Percentiles rank a stretch among this genome's conserved stretches.
Conservation (phyloP, 1,284 basidiomycete species). For the Wolfiporia cocos region DNA sequence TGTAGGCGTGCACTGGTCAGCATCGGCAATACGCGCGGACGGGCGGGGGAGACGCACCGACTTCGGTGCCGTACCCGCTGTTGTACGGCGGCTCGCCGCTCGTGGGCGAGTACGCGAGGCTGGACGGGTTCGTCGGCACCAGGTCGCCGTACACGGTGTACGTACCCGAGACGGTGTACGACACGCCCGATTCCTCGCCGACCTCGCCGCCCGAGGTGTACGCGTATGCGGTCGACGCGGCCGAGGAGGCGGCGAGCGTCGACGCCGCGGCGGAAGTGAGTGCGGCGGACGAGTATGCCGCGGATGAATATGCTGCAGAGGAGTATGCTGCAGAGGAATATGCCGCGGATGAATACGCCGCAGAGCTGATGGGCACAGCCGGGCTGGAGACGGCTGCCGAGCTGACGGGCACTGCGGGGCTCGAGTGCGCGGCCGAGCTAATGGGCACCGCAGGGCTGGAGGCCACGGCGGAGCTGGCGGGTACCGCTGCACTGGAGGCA, state of each 20-base stretch:
- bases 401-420: constrained; percentile 2
- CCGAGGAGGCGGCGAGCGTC: background rate
- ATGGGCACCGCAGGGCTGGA: background rate
- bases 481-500: background rate
- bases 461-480: background rate
- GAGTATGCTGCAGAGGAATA: constrained; percentile 3
- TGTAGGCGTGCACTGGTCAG: no score
- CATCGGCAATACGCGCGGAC: no score
- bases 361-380: background rate
- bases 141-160: constrained; percentile 6
- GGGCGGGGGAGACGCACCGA: constrained; percentile 12
- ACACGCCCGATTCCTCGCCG: constrained; percentile 6
- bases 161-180: constrained; percentile 5
- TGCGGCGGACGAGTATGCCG: background rate
- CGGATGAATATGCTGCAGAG: background rate
- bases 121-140: constrained; percentile 5
- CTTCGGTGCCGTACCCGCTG: constrained; percentile 18
- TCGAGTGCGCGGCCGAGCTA: background rate
- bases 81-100: constrained; percentile 14
- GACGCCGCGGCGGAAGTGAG: constrained; percentile 1
- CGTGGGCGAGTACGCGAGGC: constrained; percentile 5
- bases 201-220: constrained; percentile 3
- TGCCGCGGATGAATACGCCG: constrained; percentile 4
- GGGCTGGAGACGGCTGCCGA: constrained; percentile 3
- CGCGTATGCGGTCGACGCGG: constrained; percentile 1